A percentile compares a stretch with the other conserved stretches of the same genome.
Conservation (phyloP, 306 rosid species). For the Cicer chorassanicum region DNA sequence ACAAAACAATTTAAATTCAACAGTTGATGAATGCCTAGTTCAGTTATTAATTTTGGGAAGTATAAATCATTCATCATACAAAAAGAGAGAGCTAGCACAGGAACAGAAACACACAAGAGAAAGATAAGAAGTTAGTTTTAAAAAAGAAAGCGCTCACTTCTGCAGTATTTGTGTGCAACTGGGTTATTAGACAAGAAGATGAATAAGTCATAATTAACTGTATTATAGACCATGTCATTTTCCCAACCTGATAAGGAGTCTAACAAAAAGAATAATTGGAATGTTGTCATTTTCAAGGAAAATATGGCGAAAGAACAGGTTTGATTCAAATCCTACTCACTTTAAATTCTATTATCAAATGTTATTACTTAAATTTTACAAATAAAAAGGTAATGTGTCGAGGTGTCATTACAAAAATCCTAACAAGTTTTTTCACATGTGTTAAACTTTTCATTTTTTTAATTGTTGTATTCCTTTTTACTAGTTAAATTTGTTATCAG, state of each 20-base stretch:
- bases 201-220: no score
- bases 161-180: no score
- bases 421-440: background rate
- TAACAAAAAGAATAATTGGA: background rate
- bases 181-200: no score
- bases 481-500: constrained; percentile 1
- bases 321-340: background rate
- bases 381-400: background rate
- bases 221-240: no score
- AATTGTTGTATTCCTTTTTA: background rate
- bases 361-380: background rate
- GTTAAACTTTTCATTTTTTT: background rate
- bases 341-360: background rate
- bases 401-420: background rate
- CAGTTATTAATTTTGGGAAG: no score
- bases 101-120: no score
- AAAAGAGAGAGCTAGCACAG: no score
- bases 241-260: background rate
- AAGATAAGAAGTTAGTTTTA: no score
- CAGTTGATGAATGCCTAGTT: no score
- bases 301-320: background rate
- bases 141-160: no score
- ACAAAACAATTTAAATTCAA: no score
- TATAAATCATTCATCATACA: no score
- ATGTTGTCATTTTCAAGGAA: background rate